A percentile compares a stretch with the other conserved stretches of the same genome.
Conservation (phyloP, 164 flowering plant genomes). For the Dillenia turbinata region DNA sequence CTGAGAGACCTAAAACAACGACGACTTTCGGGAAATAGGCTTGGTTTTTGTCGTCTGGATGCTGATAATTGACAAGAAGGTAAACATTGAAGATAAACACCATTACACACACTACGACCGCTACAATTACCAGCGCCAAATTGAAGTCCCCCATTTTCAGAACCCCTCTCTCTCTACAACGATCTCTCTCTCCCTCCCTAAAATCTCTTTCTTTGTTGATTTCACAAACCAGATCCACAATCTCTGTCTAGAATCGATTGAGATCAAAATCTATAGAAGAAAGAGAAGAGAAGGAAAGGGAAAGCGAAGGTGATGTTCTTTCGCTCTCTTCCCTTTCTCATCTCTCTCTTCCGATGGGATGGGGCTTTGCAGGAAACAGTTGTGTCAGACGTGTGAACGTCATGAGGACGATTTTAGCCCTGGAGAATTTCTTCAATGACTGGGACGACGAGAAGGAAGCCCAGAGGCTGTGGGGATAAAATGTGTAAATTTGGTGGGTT, state of each 20-base stretch:
- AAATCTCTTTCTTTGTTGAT: no score
- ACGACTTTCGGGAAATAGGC: conserved; percentile 97
- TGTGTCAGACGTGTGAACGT: conserved; percentile 2
- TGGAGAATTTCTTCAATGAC: neutral
- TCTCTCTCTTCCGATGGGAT: neutral
- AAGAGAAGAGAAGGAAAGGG: neutral
- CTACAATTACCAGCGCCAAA: conserved; percentile 82
- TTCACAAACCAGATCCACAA: no score
- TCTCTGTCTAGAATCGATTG: conserved; percentile 14
- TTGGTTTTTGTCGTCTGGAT: conserved; percentile 90
- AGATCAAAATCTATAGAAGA: conserved; percentile 13
- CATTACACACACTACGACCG: conserved; percentile 72
- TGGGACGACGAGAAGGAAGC: neutral
- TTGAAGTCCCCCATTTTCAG: conserved; percentile 91
- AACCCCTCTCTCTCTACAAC: neutral
- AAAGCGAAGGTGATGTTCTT: neutral
- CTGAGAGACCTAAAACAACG: conserved; percentile 84
- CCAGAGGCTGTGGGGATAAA: neutral
- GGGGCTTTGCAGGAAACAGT: conserved; percentile 5
- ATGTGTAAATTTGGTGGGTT: neutral
- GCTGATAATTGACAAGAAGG: conserved; percentile 91
- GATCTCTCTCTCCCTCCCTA: no score
- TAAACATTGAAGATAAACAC: conserved; percentile 89
- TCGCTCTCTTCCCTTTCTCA: no score
- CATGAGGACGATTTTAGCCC: conserved; percentile 1